Evolutionary conservation across 2,329 filamentous ascomycete species (phyloP), one percentile per base, ranked within the genome.

Genomic region (Diplodia seriata): DNA sequence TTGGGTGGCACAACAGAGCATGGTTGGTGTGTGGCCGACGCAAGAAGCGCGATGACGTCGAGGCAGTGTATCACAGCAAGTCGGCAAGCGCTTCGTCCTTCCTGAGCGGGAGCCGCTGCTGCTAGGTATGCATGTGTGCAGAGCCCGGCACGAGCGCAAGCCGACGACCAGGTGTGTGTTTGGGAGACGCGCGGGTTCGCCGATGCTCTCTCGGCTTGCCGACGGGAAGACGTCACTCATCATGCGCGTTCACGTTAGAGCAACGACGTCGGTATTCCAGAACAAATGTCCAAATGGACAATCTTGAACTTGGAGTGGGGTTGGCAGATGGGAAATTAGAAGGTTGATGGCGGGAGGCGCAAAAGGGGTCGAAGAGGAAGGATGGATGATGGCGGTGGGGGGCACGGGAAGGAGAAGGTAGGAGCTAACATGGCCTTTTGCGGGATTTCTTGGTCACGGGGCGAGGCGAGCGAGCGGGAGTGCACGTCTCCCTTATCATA

Each of bases 361-460:
- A 47, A 47, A 47, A 47, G 40, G 40, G 40, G 40, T 11, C 9
- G 18, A 26, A 29, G 38, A 26, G 36, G 40, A 26, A 50, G 57
- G 33, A 29, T 31, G 40, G 40, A 38, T 26, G 29, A 43, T 29
- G 18, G 33, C 23, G 36, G 20, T n/a, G 23, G 26, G 15, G 26
- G 40, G 51, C 20, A 56, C 20, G 26, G 62, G 33, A 54, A 63
- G 11, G 59, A 31, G 26, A 63, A n/a, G 59, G 57, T 62, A 49
- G 57, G 47, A 40, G 53, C 31, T 36, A 36, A 36, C n/a, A 12
- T 55, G 29, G 15, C 29, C 29, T 55, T 55, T 36, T 63, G 59
- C 59, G 59, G 43, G 59, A 63, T 63, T 63, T 63, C 59, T 63
- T 50, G 59, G 59, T 63, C 59, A 63, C 59, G 59, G 57, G 38